phyloP scores from a whole-genome alignment of 208 protist genomes.

The Leishmania major region DNA sequence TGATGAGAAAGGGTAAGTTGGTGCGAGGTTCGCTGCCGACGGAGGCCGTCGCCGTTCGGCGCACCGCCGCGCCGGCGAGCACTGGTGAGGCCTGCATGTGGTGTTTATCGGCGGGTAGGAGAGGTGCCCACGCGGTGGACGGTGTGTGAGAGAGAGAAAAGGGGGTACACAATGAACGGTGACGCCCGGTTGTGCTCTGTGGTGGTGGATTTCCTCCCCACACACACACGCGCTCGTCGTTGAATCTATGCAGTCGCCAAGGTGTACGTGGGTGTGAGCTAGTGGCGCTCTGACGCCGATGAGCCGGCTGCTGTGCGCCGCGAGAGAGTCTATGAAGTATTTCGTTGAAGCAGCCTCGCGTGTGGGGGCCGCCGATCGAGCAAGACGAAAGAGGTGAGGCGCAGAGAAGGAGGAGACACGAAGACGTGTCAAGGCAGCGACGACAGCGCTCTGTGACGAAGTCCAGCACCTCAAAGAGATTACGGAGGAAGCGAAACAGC shows the following conservation, averaged over 20 bases:
- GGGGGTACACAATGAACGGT: background rate
- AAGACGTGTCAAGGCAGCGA: background rate
- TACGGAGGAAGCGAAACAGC: background rate
- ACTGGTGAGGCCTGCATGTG: constrained; percentile 13
- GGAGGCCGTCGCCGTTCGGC: background rate
- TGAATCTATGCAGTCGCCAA: background rate
- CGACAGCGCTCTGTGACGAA: background rate
- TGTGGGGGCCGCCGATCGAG: background rate
- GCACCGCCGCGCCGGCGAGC: constrained; percentile 9
- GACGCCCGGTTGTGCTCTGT: background rate
- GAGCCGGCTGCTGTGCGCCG: background rate
- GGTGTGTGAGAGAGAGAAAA: background rate
- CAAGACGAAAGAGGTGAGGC: background rate
- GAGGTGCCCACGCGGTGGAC: background rate
- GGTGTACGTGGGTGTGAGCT: background rate
- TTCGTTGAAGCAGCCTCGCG: background rate
- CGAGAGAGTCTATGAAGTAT: background rate
- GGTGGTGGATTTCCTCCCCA: background rate
- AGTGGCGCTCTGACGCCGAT: background rate
- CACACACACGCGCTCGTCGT: background rate
- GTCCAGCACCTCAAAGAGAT: background rate
- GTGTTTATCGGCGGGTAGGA: background rate
- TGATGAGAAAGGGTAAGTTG: constrained; percentile 69
- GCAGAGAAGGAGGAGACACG: background rate
- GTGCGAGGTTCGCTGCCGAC: constrained; percentile 61